Evolutionary conservation across 2,329 filamentous ascomycete species (phyloP).

Genomic region (Xylariaceae sp.): DNA sequence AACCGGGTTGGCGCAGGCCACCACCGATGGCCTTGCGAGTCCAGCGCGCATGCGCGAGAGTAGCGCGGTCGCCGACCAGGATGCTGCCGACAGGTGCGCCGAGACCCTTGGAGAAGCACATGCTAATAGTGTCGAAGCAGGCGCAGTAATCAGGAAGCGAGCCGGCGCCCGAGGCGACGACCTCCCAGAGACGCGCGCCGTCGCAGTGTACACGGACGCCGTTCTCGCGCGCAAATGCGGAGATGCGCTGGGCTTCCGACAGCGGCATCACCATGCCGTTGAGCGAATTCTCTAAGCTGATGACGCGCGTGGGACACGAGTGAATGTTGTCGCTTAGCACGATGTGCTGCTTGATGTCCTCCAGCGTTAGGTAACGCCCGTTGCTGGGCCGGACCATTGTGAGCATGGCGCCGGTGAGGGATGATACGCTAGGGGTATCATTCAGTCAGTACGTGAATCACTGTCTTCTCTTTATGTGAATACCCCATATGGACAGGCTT

Average conservation of each 20-base stretch:
- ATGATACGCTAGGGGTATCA: slow-evolving; percentile 40
- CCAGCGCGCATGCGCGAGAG: slow-evolving; percentile 66
- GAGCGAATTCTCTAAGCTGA: slow-evolving; percentile 40
- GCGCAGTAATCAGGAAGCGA: slow-evolving; percentile 38
- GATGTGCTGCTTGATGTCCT: slow-evolving; percentile 35
- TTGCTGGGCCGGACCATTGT: slow-evolving; percentile 39
- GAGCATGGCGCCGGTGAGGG: slow-evolving; percentile 59
- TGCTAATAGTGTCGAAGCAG: slow-evolving; percentile 43
- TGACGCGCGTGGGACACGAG: slow-evolving; percentile 37
- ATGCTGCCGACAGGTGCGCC: slow-evolving; percentile 48
- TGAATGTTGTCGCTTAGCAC: slow-evolving; percentile 39
- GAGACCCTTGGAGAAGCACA: slow-evolving; percentile 50
- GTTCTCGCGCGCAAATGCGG: slow-evolving; percentile 31
- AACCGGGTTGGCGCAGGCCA: slow-evolving; percentile 68
- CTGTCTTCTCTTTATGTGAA: not conserved
- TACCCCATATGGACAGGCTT: no score
- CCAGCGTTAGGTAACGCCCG: slow-evolving; percentile 37
- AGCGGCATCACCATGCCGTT: slow-evolving; percentile 34
- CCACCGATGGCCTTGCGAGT: slow-evolving; percentile 77
- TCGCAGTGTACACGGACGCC: slow-evolving; percentile 45
- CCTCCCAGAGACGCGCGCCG: slow-evolving; percentile 49
- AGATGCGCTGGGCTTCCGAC: slow-evolving; percentile 31
- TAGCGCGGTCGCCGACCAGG: slow-evolving; percentile 40
- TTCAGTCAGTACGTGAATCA: slow-evolving; percentile 9
- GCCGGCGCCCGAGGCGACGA: slow-evolving; percentile 39